Percentiles rank a stretch among this genome's conserved stretches.
These are phyloP conservation scores for Annulohypoxylon bovei DNA, from an alignment of 495 filamentous ascomycete genomes.

Conservation along the genomic window DNA sequence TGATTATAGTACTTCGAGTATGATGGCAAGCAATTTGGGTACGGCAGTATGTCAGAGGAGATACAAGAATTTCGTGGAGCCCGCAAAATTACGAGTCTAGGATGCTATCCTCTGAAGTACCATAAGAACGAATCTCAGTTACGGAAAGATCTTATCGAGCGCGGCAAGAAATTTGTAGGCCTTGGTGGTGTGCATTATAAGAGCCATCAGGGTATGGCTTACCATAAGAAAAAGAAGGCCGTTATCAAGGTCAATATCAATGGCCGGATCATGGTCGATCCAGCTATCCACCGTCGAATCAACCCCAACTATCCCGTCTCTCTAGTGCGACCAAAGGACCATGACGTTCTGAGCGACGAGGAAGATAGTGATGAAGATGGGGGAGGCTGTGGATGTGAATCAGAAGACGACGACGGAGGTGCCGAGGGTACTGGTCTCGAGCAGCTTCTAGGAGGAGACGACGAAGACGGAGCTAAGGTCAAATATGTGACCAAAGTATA, in stretches of 20 bases:
- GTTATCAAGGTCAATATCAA: constrained; percentile 90
- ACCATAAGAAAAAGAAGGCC: constrained; percentile 81
- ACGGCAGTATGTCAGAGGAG: constrained; percentile 70
- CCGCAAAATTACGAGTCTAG: constrained; percentile 80
- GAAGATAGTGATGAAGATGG: constrained; percentile 68
- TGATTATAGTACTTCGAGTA: constrained; percentile 69
- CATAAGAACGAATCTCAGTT: constrained; percentile 78
- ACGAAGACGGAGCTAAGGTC: constrained; percentile 64
- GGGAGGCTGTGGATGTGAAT: constrained; percentile 58
- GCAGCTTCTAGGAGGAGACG: constrained; percentile 47
- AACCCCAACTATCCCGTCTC: constrained; percentile 91
- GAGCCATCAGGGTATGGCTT: constrained; percentile 83
- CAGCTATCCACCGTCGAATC: constrained; percentile 83
- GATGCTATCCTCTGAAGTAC: constrained; percentile 83
- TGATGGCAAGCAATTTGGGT: constrained; percentile 74
- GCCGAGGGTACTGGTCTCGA: constrained; percentile 43
- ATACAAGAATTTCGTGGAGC: constrained; percentile 84
- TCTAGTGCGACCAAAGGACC: constrained; percentile 78
- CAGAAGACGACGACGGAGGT: constrained; percentile 50
- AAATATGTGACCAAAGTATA: constrained; percentile 70
- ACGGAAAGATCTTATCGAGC: constrained; percentile 74
- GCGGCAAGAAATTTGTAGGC: constrained; percentile 84
- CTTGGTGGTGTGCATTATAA: constrained; percentile 87
- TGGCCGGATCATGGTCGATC: constrained; percentile 91
- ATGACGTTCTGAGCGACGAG: constrained; percentile 69